Conservation (phyloP, 345 rosid genomes). For the Arabidopsis suecica region DNA sequence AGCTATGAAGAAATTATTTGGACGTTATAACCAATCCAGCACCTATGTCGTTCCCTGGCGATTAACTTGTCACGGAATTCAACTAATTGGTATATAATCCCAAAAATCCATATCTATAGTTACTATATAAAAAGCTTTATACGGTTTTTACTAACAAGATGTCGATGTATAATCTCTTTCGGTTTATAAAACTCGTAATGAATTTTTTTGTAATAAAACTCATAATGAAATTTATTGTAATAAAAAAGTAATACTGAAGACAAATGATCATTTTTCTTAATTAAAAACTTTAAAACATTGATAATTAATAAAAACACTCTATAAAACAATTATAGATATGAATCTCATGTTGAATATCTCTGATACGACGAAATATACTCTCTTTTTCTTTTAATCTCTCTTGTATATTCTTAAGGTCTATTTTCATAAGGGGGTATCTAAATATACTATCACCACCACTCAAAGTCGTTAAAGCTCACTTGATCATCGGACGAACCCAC, state of each 20-base stretch:
- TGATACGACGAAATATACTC: not conserved
- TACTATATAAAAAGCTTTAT: no score
- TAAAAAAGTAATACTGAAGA: not conserved
- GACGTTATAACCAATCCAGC: not conserved
- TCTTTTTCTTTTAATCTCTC: not conserved
- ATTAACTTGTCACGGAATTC: no score
- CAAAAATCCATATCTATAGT: no score
- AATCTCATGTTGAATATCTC: not conserved
- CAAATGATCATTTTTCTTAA: not conserved
- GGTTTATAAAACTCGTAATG: not conserved
- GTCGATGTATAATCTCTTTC: not conserved
- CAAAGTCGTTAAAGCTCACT: slow-evolving; percentile 11
- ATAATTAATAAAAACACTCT: not conserved
- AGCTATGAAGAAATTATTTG: not conserved
- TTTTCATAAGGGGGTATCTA: not conserved
- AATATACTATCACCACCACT: slow-evolving; percentile 5
- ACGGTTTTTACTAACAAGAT: not conserved
- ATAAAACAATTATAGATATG: slow-evolving; percentile 10
- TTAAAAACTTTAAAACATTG: not conserved
- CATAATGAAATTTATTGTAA: not conserved
- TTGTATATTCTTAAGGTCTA: slow-evolving; percentile 20
- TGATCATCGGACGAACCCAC: slow-evolving; percentile 24
- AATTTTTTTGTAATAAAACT: not conserved
- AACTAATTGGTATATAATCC: no score
- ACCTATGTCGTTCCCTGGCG: no score